These are phyloP conservation scores for Pluteus cervinus DNA, from an alignment of 768 basidiomycete genomes.

Conservation along the genomic window DNA sequence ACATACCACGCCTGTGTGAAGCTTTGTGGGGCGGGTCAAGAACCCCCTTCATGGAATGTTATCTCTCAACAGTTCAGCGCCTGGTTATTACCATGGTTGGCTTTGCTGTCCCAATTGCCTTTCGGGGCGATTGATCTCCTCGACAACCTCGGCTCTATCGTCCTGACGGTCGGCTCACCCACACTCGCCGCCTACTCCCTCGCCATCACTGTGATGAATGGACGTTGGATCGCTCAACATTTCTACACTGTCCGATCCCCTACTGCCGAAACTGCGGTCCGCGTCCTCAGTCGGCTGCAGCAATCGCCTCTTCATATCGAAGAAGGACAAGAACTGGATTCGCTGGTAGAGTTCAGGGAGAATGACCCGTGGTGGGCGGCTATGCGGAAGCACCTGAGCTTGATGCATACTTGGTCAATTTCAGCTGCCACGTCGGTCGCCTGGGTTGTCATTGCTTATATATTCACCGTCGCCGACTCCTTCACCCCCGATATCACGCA, in stretches of 20 bases:
- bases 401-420: constrained; percentile 32
- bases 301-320: constrained; percentile 31
- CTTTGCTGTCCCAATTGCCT: constrained; percentile 43
- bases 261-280: constrained; percentile 22
- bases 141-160: constrained; percentile 35
- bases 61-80: constrained; percentile 34
- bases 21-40: constrained; percentile 19
- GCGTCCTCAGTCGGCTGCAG: constrained; percentile 32
- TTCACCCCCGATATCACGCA: constrained; percentile 15
- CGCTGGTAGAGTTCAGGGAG: constrained; percentile 33
- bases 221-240: constrained; percentile 32
- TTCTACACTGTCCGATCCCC: constrained; percentile 24
- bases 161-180: constrained; percentile 40
- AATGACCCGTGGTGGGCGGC: constrained; percentile 38
- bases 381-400: constrained; percentile 25
- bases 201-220: constrained; percentile 34
- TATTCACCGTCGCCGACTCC: constrained; percentile 31
- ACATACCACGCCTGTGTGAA: constrained; percentile 20
- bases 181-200: constrained; percentile 40
- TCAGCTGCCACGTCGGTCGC: constrained; percentile 31
- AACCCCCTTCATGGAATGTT: constrained; percentile 23
- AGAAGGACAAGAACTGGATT: constrained; percentile 23
- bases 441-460: constrained; percentile 40
- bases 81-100: constrained; percentile 45
- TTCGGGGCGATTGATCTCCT: constrained; percentile 32